Evolutionary conservation across 2,329 filamentous ascomycete genomes (phyloP).

Genomic region (Epicoccum nigrum): DNA sequence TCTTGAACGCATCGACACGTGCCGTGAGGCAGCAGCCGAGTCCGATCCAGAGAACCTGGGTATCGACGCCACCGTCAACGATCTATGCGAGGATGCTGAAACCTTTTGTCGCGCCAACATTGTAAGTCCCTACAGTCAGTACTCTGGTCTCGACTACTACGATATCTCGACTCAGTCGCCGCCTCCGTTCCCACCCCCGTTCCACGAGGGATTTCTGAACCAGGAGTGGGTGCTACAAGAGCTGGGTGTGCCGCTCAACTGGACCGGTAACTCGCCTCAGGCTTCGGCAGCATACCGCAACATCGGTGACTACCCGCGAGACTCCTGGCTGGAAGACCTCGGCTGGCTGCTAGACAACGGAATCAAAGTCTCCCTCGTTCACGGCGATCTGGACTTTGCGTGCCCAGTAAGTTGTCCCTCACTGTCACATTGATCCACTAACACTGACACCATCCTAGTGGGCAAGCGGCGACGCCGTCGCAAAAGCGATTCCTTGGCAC

Average conservation of each 20-base stretch:
- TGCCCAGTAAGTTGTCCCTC: constrained; percentile 35
- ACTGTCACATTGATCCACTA: constrained; percentile 30
- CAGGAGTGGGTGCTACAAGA: constrained; percentile 61
- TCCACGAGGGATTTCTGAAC: constrained; percentile 44
- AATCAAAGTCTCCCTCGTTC: constrained; percentile 28
- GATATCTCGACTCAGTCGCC: constrained; percentile 26
- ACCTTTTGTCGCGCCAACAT: constrained; percentile 45
- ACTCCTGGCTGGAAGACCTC: constrained; percentile 47
- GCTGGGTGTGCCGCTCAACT: constrained; percentile 64
- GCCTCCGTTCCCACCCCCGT: constrained; percentile 28
- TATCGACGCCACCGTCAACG: constrained; percentile 39
- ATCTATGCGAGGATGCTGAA: constrained; percentile 58
- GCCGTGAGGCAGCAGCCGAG: constrained; percentile 19
- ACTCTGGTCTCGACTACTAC: constrained; percentile 27
- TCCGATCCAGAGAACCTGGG: constrained; percentile 48
- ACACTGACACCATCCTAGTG: constrained; percentile 29
- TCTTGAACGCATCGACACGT: constrained; percentile 18
- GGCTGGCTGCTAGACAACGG: constrained; percentile 55
- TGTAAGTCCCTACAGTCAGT: constrained; percentile 23
- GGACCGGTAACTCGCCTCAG: constrained; percentile 22
- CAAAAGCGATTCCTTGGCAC: constrained; percentile 47
- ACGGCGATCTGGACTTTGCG: constrained; percentile 51
- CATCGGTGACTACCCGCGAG: constrained; percentile 52
- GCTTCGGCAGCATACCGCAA: constrained; percentile 26
- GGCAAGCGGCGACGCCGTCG: constrained; percentile 49